Conservation (phyloP, 208 protist genomes). For the Kentomonas sorsogonicus region DNA sequence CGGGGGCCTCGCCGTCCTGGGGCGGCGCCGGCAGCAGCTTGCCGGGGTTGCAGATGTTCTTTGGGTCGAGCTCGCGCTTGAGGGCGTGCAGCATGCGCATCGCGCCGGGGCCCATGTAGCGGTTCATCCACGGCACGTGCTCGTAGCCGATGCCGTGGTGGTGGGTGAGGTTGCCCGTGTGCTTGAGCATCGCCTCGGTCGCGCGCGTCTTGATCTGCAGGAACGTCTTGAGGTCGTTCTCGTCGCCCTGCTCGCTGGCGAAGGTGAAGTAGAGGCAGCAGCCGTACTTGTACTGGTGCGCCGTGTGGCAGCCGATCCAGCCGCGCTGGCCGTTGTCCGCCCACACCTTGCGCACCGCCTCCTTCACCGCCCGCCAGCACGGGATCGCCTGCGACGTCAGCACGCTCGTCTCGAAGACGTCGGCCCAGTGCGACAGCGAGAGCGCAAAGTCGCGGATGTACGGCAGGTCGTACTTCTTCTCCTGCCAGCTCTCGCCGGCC, state of each 20-base stretch:
- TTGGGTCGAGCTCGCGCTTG: conserved; percentile 81
- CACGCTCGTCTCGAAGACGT: conserved; percentile 91
- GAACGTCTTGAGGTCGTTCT: conserved; percentile 88
- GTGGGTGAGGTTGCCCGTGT: conserved; percentile 84
- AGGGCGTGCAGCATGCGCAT: conserved; percentile 70
- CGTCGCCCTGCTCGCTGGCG: conserved; percentile 72
- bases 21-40: conserved; percentile 76
- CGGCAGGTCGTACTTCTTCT: conserved; percentile 92
- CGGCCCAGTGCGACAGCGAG: conserved; percentile 77
- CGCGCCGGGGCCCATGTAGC: conserved; percentile 60
- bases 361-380: conserved; percentile 89
- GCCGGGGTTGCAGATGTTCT: conserved; percentile 89
- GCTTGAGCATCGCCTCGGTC: conserved; percentile 82
- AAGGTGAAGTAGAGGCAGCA: conserved; percentile 93
- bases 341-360: conserved; percentile 75
- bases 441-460: conserved; percentile 89
- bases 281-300: conserved; percentile 89
- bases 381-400: conserved; percentile 79
- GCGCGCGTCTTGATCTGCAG: conserved; percentile 81
- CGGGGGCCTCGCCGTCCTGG: conserved; percentile 31
- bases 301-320: conserved; percentile 91
- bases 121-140: conserved; percentile 90
- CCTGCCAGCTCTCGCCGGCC: conserved; percentile 82
- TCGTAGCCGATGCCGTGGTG: conserved; percentile 92
- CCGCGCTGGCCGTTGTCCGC: conserved; percentile 67